Conservation (phyloP, 2,329 filamentous ascomycete genomes). For the Paecilomyces niveus region DNA sequence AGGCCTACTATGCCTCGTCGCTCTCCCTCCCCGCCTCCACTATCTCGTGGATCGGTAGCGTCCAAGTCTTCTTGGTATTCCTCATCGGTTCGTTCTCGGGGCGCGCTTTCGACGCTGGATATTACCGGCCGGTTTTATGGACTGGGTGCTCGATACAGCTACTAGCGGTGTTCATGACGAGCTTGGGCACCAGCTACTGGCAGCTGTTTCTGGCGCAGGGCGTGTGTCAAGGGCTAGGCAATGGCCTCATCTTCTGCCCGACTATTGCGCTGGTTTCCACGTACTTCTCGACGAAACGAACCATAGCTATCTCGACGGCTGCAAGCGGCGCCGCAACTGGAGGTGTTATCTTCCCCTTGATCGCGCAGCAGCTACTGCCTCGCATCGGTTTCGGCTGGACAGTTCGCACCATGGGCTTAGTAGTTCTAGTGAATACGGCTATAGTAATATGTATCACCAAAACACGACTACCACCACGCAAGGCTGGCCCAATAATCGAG, state of each 20-base stretch:
- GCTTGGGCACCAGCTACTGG: constrained; percentile 39
- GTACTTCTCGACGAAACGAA: constrained; percentile 35
- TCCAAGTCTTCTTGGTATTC: constrained; percentile 41
- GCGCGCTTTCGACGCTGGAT: constrained; percentile 35
- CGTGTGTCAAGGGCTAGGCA: constrained; percentile 34
- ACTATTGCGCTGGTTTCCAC: constrained; percentile 31
- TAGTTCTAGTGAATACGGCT: constrained; percentile 31
- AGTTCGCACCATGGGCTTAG: constrained; percentile 41
- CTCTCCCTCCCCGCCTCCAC: constrained; percentile 26
- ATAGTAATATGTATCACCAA: constrained; percentile 24
- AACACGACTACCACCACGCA: constrained; percentile 33
- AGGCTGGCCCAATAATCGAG: constrained; percentile 39
- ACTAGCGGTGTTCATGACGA: constrained; percentile 41
- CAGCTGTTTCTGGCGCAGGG: constrained; percentile 44
- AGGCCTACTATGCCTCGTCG: constrained; percentile 34
- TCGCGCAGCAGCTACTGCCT: constrained; percentile 39
- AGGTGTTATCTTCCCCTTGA: constrained; percentile 40
- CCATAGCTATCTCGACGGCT: constrained; percentile 31
- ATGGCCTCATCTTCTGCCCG: constrained; percentile 37
- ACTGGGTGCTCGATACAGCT: constrained; percentile 26
- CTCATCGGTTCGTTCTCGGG: constrained; percentile 38
- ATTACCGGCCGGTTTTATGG: constrained; percentile 23
- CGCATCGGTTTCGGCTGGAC: constrained; percentile 38
- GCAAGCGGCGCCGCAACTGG: constrained; percentile 33
- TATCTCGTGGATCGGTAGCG: constrained; percentile 42